phyloP scores from a whole-genome alignment of 352 stramenopile genomes.

The Phytophthora tentaculata region DNA sequence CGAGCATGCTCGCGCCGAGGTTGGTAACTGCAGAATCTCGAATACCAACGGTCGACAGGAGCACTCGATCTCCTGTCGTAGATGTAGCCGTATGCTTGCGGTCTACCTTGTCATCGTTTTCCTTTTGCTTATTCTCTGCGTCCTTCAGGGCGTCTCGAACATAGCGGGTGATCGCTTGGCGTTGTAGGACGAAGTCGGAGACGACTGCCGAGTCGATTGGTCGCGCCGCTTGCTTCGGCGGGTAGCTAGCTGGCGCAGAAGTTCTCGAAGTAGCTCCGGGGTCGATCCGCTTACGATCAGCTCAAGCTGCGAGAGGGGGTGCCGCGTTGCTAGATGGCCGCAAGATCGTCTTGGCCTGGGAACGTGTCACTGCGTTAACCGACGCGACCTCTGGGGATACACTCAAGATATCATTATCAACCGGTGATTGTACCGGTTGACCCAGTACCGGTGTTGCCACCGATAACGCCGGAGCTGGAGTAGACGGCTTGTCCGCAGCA shows the following conservation, averaged over 20 bases:
- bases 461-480: too few species aligned
- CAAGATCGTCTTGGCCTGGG: neutral
- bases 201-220: neutral
- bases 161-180: neutral
- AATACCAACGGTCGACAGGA: neutral
- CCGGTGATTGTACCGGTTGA: too few species aligned
- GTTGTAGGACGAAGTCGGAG: neutral
- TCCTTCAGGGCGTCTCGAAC: conserved; percentile 6
- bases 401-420: too few species aligned
- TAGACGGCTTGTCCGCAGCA: too few species aligned
- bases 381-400: too few species aligned
- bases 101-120: neutral
- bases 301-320: neutral
- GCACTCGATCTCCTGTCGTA: neutral
- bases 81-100: neutral
- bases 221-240: neutral
- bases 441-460: too few species aligned
- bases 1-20: neutral
- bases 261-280: too few species aligned
- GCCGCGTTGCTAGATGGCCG: too few species aligned
- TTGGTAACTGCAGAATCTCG: neutral
- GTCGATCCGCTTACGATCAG: neutral
- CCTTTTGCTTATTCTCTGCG: neutral
- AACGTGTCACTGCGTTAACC: neutral
- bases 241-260: neutral